Evolutionary conservation across 2,329 filamentous ascomycete genomes (phyloP).

Genomic region (Diaporthe sp.): DNA sequence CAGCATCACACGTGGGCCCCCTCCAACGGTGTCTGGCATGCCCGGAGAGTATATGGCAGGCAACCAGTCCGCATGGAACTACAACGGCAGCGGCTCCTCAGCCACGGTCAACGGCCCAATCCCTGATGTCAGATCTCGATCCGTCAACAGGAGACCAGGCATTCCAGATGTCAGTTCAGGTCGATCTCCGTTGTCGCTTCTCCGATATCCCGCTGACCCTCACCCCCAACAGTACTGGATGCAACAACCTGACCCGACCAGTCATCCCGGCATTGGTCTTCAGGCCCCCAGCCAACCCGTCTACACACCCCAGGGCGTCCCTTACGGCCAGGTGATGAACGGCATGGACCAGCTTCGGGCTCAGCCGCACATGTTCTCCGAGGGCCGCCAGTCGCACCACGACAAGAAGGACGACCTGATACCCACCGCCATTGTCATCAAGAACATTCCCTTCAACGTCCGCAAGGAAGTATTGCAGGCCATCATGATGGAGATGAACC

Average conservation of each 20-base stretch:
- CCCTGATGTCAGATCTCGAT: constrained; percentile 71
- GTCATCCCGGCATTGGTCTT: constrained; percentile 54
- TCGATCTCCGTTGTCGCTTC: constrained; percentile 41
- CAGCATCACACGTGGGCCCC: constrained; percentile 45
- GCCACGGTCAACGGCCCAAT: constrained; percentile 68
- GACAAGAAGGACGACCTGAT: constrained; percentile 81
- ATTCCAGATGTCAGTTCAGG: constrained; percentile 54
- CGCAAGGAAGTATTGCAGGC: constrained; percentile 95
- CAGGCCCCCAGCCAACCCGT: constrained; percentile 47
- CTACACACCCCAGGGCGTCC: constrained; percentile 46
- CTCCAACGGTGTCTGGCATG: constrained; percentile 44
- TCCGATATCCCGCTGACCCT: constrained; percentile 38
- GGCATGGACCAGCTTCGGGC: constrained; percentile 50
- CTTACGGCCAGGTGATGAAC: constrained; percentile 59
- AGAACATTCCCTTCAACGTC: constrained; percentile 98
- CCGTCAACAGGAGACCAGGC: constrained; percentile 74
- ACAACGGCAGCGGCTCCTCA: constrained; percentile 46
- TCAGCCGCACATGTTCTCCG: constrained; percentile 54
- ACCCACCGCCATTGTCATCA: constrained; percentile 98
- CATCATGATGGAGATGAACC: constrained; percentile 93
- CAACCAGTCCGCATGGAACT: constrained; percentile 48
- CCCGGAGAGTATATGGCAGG: constrained; percentile 45
- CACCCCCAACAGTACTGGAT: constrained; percentile 62
- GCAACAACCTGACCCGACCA: constrained; percentile 54
- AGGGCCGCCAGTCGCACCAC: constrained; percentile 56